Conservation (phyloP, 2,329 filamentous ascomycete genomes). For the Trichoderma sp. region DNA sequence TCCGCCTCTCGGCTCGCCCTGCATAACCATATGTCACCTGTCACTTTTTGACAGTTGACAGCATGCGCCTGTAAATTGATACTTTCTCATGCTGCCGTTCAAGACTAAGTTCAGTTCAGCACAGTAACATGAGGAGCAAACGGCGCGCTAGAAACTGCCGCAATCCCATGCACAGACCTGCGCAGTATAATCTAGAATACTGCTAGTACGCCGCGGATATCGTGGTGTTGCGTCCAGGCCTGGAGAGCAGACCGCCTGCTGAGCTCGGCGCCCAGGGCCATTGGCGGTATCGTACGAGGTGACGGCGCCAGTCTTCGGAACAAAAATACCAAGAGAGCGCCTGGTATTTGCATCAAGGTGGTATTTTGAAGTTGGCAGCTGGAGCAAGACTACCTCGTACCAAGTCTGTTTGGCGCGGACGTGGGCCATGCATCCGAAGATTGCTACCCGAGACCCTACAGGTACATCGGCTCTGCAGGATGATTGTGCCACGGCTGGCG, state of each 20-base stretch:
- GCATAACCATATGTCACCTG: neutral
- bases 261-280: neutral
- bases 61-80: neutral
- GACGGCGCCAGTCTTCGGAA: neutral
- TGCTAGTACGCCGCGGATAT: neutral
- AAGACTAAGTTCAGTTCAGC: neutral
- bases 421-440: neutral
- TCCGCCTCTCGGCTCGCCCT: neutral
- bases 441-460: neutral
- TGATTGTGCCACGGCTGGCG: neutral
- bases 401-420: neutral
- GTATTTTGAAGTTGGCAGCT: neutral
- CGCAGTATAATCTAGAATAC: neutral
- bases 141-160: neutral
- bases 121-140: neutral
- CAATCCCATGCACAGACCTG: slow-evolving; percentile 1
- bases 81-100: neutral
- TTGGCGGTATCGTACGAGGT: neutral
- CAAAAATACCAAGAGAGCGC: neutral
- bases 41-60: slow-evolving; percentile 8
- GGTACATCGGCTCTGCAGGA: neutral
- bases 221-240: neutral
- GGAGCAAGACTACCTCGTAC: neutral
- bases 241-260: neutral
- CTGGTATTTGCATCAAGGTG: neutral